These are phyloP conservation scores for Avena sativa DNA, from an alignment of 176 grass and related monocot species.

Conservation along the genomic window DNA sequence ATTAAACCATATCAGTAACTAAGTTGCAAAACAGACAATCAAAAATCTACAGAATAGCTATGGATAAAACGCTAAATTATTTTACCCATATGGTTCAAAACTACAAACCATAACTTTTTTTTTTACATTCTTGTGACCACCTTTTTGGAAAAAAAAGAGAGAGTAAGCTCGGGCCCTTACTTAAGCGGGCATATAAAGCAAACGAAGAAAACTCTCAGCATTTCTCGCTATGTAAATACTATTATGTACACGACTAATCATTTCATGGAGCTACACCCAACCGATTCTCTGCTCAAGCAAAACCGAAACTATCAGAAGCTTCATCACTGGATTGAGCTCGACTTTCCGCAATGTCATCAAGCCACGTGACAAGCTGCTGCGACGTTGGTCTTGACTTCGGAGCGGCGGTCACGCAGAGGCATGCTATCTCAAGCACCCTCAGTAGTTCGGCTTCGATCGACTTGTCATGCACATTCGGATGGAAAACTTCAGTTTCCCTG, in stretches of 20 bases:
- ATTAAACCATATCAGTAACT: background rate
- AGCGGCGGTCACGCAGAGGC: constrained; percentile 72
- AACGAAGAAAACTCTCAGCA: constrained; percentile 7
- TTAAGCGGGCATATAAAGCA: constrained; percentile 20
- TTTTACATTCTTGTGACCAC: constrained; percentile 47
- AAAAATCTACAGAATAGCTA: background rate
- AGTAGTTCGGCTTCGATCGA: constrained; percentile 47
- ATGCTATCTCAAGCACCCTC: constrained; percentile 83
- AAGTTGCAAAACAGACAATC: background rate
- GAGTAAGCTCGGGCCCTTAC: background rate
- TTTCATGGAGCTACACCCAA: constrained; percentile 34
- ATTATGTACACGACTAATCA: constrained; percentile 65
- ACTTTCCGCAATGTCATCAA: constrained; percentile 60
- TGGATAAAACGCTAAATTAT: constrained; percentile 20
- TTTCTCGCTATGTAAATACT: constrained; percentile 50
- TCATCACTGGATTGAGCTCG: background rate
- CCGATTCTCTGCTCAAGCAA: constrained; percentile 37
- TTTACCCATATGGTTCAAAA: constrained; percentile 24
- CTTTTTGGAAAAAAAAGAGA: constrained; percentile 37
- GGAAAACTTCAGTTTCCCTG: constrained; percentile 74
- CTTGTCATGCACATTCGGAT: constrained; percentile 64
- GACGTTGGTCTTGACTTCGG: constrained; percentile 78
- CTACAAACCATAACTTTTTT: constrained; percentile 12
- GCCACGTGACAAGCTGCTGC: constrained; percentile 75
- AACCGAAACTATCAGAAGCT: constrained; percentile 11